These are phyloP conservation scores for Talaromyces sp. DNA, from an alignment of 2,329 filamentous ascomycete genomes.

Conservation along the genomic window DNA sequence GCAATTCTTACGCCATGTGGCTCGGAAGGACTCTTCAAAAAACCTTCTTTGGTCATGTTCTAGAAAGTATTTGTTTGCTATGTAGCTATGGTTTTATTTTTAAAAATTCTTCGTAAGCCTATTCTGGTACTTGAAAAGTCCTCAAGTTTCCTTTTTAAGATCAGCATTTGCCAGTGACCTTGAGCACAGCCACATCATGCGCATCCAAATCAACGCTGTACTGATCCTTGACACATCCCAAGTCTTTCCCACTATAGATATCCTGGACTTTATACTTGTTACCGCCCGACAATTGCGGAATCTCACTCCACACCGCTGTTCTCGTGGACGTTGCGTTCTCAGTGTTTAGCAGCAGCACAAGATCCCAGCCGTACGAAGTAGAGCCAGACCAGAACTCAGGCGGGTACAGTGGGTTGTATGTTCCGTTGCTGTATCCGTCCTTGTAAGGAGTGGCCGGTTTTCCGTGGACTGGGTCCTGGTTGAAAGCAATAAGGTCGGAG, in stretches of 20 bases:
- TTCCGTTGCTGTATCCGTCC: slow-evolving; percentile 33
- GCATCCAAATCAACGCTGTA: slow-evolving; percentile 19
- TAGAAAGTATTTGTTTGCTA: too few species aligned
- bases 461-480: slow-evolving; percentile 43
- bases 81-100: too few species aligned
- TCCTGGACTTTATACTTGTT: slow-evolving; percentile 20
- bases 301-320: slow-evolving; percentile 24
- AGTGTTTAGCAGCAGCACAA: slow-evolving; percentile 30
- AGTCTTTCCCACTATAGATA: slow-evolving; percentile 24
- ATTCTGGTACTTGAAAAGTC: background rate
- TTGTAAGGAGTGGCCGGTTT: slow-evolving; percentile 40
- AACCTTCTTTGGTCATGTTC: too few species aligned
- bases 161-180: slow-evolving; percentile 18
- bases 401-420: slow-evolving; percentile 27
- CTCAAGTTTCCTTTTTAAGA: background rate
- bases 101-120: too few species aligned
- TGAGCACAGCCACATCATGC: slow-evolving; percentile 27
- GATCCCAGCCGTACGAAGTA: slow-evolving; percentile 22
- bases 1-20: too few species aligned
- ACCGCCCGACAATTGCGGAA: slow-evolving; percentile 21
- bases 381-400: slow-evolving; percentile 33
- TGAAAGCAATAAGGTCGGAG: slow-evolving; percentile 34
- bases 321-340: slow-evolving; percentile 19
- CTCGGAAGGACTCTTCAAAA: too few species aligned
- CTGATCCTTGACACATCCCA: slow-evolving; percentile 25